Evolutionary conservation across 768 basidiomycete species (phyloP).

Genomic region (Mrakia blollopis): DNA sequence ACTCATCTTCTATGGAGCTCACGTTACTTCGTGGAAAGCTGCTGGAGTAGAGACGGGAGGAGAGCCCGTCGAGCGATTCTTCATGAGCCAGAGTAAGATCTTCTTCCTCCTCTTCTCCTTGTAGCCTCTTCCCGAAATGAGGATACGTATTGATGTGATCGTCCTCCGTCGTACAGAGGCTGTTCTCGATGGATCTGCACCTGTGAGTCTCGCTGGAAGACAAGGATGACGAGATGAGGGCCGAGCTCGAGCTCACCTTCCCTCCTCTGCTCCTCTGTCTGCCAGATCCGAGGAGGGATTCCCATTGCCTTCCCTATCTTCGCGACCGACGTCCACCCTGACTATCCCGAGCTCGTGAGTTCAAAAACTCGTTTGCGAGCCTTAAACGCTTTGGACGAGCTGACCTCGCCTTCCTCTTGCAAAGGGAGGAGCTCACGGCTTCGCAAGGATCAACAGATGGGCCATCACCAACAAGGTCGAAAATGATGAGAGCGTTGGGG

Average conservation of each 20-base stretch:
- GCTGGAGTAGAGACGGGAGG: not conserved
- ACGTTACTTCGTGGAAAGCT: conserved; percentile 20
- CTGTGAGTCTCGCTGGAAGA: not conserved
- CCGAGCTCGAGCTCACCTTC: not conserved
- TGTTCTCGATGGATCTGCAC: conserved; percentile 19
- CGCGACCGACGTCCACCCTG: conserved; percentile 24
- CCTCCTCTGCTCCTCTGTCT: too few species aligned
- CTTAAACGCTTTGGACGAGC: not conserved
- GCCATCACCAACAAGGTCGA: not conserved
- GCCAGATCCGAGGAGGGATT: conserved; percentile 18
- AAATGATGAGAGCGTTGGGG: not conserved
- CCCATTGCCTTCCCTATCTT: conserved; percentile 29
- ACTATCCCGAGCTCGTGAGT: conserved; percentile 17
- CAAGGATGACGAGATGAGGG: not conserved
- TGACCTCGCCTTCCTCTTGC: not conserved
- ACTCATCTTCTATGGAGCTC: conserved; percentile 21
- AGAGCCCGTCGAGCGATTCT: conserved; percentile 14
- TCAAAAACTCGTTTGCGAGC: too few species aligned
- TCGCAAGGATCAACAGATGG: conserved; percentile 16
- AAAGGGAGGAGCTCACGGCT: conserved; percentile 11
- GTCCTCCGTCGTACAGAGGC: not conserved
- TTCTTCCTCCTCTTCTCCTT: too few species aligned
- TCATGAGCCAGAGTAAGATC: conserved; percentile 27
- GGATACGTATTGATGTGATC: not conserved
- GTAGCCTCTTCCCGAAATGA: not conserved